Percentiles rank a stretch among this genome's conserved stretches.
phyloP scores from a whole-genome alignment of 2,329 filamentous ascomycete genomes.

The Calonectria hawksworthii region DNA sequence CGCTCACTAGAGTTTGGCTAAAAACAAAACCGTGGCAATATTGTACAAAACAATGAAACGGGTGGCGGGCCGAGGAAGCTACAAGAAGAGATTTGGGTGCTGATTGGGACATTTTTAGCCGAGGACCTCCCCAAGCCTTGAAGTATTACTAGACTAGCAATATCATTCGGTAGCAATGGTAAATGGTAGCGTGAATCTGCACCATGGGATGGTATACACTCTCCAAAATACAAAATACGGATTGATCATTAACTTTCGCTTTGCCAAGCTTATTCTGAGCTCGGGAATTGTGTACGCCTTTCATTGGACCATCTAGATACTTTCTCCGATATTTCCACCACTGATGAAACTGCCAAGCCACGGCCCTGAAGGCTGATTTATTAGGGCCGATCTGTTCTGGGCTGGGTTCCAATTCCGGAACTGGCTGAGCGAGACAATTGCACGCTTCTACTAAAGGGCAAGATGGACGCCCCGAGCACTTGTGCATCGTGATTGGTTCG shows the following conservation, averaged over 20 bases:
- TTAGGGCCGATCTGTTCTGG: background rate
- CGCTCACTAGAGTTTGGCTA: background rate
- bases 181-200: background rate
- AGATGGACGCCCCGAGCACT: background rate
- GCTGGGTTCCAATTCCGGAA: background rate
- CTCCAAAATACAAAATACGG: too few species aligned
- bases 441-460: background rate
- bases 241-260: background rate
- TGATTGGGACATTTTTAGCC: background rate
- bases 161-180: too few species aligned
- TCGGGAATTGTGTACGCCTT: background rate
- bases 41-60: background rate
- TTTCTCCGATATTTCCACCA: background rate
- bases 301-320: background rate
- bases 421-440: background rate
- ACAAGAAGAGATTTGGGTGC: accelerated
- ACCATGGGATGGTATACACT: background rate
- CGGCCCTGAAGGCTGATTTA: background rate
- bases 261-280: too few species aligned
- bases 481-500: background rate
- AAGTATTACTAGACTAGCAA: background rate
- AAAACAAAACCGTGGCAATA: too few species aligned
- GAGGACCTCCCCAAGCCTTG: too few species aligned
- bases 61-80: background rate
- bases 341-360: background rate